Evolutionary conservation across 164 flowering plant species (phyloP).

Genomic region (Euptelea pleiosperma): DNA sequence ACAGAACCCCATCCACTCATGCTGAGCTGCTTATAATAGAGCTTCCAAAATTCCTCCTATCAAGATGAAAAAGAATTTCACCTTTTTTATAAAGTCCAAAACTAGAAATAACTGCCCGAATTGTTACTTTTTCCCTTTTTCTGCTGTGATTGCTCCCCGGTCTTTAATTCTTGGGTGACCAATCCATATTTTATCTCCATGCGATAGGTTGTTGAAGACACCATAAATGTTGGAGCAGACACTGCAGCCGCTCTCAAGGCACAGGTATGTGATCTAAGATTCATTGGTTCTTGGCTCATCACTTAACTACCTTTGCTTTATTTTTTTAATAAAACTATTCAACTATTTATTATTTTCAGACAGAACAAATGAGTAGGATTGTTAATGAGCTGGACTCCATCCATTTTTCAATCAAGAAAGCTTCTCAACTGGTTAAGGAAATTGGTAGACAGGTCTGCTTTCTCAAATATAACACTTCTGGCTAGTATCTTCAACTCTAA

Average conservation of each 20-base stretch:
- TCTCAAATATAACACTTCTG: neutral
- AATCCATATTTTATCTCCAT: neutral
- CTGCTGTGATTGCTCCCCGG: neutral
- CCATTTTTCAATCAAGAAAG: conserved; percentile 90
- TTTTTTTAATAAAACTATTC: neutral
- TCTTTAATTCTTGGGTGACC: neutral
- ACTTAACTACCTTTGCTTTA: neutral
- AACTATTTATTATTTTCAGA: conserved; percentile 41
- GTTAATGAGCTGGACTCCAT: conserved; percentile 95
- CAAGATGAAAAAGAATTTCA: no score
- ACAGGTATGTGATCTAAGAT: conserved; percentile 48
- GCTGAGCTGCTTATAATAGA: no score
- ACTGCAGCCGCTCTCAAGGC: conserved; percentile 89
- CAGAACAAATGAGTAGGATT: conserved; percentile 95
- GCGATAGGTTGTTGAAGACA: conserved; percentile 74
- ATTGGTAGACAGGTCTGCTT: conserved; percentile 37
- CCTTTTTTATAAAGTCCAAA: neutral
- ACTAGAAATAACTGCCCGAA: neutral
- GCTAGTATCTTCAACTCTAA: neutral
- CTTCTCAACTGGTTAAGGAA: conserved; percentile 63
- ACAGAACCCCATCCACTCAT: no score
- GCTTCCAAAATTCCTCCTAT: no score
- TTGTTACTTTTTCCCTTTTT: neutral
- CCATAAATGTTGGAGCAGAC: conserved; percentile 80
- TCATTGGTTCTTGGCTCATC: neutral